Evolutionary conservation across 768 basidiomycete species (phyloP), one percentile per base, ranked within the genome.

Genomic region (Amanita thiersii): DNA sequence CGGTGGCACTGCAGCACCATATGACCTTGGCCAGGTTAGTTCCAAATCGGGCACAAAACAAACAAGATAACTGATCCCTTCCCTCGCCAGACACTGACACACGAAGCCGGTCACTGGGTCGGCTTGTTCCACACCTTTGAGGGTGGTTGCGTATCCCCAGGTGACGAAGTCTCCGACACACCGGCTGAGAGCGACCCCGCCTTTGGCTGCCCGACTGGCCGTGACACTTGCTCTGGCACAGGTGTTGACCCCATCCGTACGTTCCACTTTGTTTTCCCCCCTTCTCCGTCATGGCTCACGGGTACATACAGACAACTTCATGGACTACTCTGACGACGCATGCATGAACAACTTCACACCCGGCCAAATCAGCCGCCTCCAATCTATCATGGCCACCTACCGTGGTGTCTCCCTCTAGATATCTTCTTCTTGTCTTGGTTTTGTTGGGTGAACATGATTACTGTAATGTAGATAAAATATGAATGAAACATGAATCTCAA

Each of bases 81-180:
- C n/a, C n/a, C n/a, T n/a, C n/a, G 26, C 26, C 7, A 7, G 6
- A 79, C 72, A 32, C 50, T 72, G 45, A 73, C 68, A 10, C 77
- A 79, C 52, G 77, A 79, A 55, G 68, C 65, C 36, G 73, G 75
- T n/a, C 75, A 77, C 58, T 79, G 76, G 75, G 59, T 74, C 44
- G 75, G 76, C 18, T 63, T 77, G 18, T 77, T 66, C 57, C 74
- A 77, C 59, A 74, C 75, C 18, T 77, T 75, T 69, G 69, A 78
- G 52, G 70, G 71, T 30, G 69, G 70, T 15, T 73, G 66, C 59
- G 37, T 44, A 10, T 47, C 45, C 49, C 34, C 59, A 21, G 72
- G 70, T 20, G 72, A 75, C 51, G 45, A 39, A 17, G 70, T 75
- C 43, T 50, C 50, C 10, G 71, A 73, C 49, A 74, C 70, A 1